phyloP scores from a whole-genome alignment of 2,329 filamentous ascomycete species.

The Alternaria sp. region DNA sequence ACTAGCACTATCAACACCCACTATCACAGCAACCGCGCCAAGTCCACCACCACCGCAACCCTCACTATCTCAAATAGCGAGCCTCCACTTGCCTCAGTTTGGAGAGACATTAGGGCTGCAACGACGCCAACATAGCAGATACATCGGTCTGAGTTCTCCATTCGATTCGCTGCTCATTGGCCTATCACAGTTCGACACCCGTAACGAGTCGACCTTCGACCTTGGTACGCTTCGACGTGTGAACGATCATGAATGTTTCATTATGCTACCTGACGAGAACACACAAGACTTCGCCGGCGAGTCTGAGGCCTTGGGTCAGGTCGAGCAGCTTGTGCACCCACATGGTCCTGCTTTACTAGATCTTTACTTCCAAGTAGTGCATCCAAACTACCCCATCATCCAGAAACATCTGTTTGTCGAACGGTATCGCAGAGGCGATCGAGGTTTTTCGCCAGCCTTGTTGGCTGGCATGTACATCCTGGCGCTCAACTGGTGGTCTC shows the following conservation, averaged over 20 bases:
- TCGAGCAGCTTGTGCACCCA: conserved; percentile 77
- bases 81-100: conserved; percentile 45
- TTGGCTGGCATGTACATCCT: conserved; percentile 84
- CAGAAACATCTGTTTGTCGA: conserved; percentile 82
- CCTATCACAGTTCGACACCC: conserved; percentile 78
- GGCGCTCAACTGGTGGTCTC: conserved; percentile 86
- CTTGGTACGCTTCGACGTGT: conserved; percentile 71
- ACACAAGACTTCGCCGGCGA: conserved; percentile 76
- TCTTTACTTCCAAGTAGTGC: conserved; percentile 80
- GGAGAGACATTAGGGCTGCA: conserved; percentile 71
- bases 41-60: conserved; percentile 43
- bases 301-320: conserved; percentile 69
- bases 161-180: conserved; percentile 85
- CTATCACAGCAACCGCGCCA: conserved; percentile 49
- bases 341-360: conserved; percentile 80
- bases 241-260: conserved; percentile 77
- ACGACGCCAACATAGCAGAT: conserved; percentile 78
- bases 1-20: conserved; percentile 48
- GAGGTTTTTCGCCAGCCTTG: conserved; percentile 76
- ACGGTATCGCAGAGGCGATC: conserved; percentile 74
- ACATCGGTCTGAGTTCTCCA: conserved; percentile 82
- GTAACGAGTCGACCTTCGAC: conserved; percentile 78
- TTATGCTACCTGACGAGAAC: conserved; percentile 76
- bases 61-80: conserved; percentile 36
- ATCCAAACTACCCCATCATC: conserved; percentile 81